A percentile compares a stretch with the other conserved stretches of the same genome.
phyloP scores from a whole-genome alignment of 306 rosid species.

The Prunus mume region DNA sequence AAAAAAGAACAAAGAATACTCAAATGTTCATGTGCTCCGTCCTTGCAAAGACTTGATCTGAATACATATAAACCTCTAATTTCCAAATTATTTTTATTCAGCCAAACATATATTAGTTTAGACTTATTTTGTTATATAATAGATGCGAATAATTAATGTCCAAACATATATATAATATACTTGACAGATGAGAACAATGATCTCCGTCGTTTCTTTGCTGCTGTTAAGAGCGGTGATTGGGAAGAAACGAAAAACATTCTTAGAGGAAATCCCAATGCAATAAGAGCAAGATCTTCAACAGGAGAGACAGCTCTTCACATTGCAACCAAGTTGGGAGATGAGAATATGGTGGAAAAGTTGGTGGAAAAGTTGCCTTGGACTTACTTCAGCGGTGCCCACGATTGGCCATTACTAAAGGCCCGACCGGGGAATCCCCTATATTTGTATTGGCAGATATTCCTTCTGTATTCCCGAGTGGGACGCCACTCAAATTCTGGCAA shows the following conservation, averaged over 20 bases:
- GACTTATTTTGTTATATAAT: too few relatives aligned
- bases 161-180: too few relatives aligned
- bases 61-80: too few relatives aligned
- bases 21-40: too few relatives aligned
- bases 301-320: neutral
- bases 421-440: neutral
- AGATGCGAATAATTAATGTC: too few relatives aligned
- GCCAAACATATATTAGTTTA: too few relatives aligned
- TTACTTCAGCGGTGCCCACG: neutral
- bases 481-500: conserved; percentile 1
- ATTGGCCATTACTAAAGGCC: neutral
- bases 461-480: neutral
- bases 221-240: neutral
- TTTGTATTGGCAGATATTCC: neutral
- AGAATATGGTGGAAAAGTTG: neutral
- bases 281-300: neutral
- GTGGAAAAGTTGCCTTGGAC: neutral
- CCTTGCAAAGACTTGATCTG: too few relatives aligned
- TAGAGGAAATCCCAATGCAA: neutral
- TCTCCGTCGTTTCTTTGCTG: neutral
- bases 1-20: too few relatives aligned
- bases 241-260: neutral
- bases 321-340: neutral
- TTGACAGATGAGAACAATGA: too few relatives aligned
- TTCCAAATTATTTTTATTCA: too few relatives aligned